Evolutionary conservation across 1,284 basidiomycete species (phyloP), one percentile per base, ranked within the genome.

Genomic region (Lentinus polychrous): DNA sequence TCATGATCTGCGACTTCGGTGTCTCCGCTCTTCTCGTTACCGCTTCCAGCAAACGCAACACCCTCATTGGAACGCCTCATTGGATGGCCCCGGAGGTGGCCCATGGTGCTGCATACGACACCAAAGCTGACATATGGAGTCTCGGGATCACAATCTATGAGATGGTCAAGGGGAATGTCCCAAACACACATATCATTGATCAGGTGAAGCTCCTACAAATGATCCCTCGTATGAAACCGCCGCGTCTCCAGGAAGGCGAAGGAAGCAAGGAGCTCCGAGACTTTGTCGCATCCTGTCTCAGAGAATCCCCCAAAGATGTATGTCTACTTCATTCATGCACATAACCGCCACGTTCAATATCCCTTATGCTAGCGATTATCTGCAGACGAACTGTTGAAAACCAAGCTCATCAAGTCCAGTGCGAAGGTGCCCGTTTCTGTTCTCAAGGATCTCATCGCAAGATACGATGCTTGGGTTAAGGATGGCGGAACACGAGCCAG

Each of bases 11-110:
- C 63, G 94, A 98, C 68, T 98, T 98, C 68, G 95, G 94, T 34
- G 94, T 98, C 42, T 95, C 94, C 6, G 94, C 96, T 6, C 80
- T 96, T 31, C 78, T 97, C 32, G 83, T 88, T 5, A 93, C 90
- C 4, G 77, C 83, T 1, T 85, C 86, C 5, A 90, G 90, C 63
- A 98, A 97, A 66, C 81, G 94, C 18, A 93, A 92, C 43, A 98
- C 94, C 0, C 82, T 97, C 55, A 91, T 94, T 52, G 95, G 95
- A 1, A 98, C 95, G 0, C 94, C 94, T 0, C 92, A 95, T 64
- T 98, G 94, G 94, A 98, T 98, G 95, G 94, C 94, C 0, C 94
- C 94, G 0, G 95, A 98, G 67, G 93, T 98, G 4, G 90, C 95
- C 14, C 88, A 92, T 52, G 83, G 86, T 35, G 83, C 90, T 31